phyloP scores from a whole-genome alignment of 2,329 filamentous ascomycete species.

The Aureobasidium sp. region DNA sequence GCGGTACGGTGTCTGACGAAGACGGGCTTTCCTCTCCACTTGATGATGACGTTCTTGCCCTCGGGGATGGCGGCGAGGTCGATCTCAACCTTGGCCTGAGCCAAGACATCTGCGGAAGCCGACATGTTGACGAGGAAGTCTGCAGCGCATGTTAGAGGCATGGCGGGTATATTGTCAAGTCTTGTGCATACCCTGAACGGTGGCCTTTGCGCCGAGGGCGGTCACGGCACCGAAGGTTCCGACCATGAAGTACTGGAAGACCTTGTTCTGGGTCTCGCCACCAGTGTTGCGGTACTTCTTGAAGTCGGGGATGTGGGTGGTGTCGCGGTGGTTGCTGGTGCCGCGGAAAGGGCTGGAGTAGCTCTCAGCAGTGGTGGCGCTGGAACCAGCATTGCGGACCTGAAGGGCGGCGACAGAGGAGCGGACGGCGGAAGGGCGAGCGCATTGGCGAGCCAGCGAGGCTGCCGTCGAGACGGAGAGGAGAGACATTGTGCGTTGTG shows the following conservation, averaged over 20 bases:
- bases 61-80: constrained; percentile 87
- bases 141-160: constrained; percentile 33
- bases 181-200: constrained; percentile 75
- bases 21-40: constrained; percentile 99
- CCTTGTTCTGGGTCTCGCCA: constrained; percentile 64
- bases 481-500: constrained; percentile 35
- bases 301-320: constrained; percentile 78
- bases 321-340: constrained; percentile 32
- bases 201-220: constrained; percentile 92
- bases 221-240: constrained; percentile 87
- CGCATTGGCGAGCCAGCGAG: constrained; percentile 40
- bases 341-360: constrained; percentile 49
- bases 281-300: constrained; percentile 72
- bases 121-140: constrained; percentile 99
- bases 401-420: constrained; percentile 36
- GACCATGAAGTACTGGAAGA: constrained; percentile 98
- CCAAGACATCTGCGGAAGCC: constrained; percentile 93
- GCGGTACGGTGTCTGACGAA: constrained; percentile 98
- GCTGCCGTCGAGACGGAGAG: constrained; percentile 37
- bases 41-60: constrained; percentile 99
- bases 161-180: not conserved
- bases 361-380: constrained; percentile 33
- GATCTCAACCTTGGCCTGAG: constrained; percentile 99
- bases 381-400: constrained; percentile 28
- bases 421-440: constrained; percentile 39